Percentiles rank a stretch among this genome's conserved stretches.
phyloP scores from a whole-genome alignment of 345 rosid genomes.

The Luvunga scandens region DNA sequence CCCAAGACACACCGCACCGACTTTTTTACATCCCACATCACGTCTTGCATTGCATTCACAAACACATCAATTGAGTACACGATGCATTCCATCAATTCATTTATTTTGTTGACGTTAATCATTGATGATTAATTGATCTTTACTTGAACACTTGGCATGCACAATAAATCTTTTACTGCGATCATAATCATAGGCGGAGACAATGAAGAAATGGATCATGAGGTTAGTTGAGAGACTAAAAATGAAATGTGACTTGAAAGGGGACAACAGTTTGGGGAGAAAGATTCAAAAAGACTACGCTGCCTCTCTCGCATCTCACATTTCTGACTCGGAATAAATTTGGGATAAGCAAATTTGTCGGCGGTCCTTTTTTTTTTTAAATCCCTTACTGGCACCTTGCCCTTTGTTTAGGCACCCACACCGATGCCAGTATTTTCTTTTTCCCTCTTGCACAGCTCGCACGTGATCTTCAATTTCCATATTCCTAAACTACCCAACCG shows the following conservation, averaged over 20 bases:
- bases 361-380: no score
- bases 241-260: not conserved
- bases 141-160: not conserved
- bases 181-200: no score
- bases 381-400: no score
- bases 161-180: no score
- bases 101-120: not conserved
- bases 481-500: not conserved
- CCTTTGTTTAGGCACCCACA: no score
- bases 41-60: no score
- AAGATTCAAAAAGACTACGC: no score
- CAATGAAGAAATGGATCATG: not conserved
- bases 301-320: not conserved
- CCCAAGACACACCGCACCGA: no score
- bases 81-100: not conserved
- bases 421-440: not conserved
- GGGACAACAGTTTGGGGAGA: no score
- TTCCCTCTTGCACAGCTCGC: not conserved
- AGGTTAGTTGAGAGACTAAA: not conserved
- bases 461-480: not conserved
- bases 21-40: no score
- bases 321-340: not conserved
- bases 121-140: not conserved
- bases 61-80: no score
- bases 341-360: conserved; percentile 1